phyloP scores from a whole-genome alignment of 1,284 basidiomycete genomes.

The Cystobasidium pallidum region DNA sequence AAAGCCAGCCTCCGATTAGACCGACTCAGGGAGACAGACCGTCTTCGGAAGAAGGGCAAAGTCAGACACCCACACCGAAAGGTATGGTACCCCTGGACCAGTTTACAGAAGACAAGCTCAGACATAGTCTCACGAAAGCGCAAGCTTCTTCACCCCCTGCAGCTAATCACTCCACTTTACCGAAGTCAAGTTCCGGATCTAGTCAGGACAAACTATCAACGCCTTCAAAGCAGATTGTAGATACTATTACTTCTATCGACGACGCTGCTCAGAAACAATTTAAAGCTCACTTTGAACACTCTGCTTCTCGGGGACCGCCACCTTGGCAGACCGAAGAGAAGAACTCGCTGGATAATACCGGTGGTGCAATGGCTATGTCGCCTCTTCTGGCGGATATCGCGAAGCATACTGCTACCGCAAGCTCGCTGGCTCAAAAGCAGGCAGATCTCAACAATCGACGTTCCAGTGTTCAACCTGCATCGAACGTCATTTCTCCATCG shows the following conservation, averaged over 20 bases:
- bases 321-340: conserved; percentile 25
- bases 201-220: not conserved
- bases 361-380: conserved; percentile 23
- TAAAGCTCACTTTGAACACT: conserved; percentile 7
- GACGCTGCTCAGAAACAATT: conserved; percentile 16
- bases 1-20: not conserved
- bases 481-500: not conserved
- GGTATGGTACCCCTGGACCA: not conserved
- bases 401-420: conserved; percentile 20
- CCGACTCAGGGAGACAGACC: not conserved
- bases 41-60: not conserved
- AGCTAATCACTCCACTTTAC: not conserved
- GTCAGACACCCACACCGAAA: not conserved
- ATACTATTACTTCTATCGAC: conserved; percentile 10
- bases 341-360: not conserved
- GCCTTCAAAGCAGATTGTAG: not conserved
- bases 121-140: not conserved
- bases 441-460: not conserved
- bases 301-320: not conserved
- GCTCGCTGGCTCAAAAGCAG: conserved; percentile 2
- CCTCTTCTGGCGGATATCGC: conserved; percentile 38
- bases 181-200: not conserved
- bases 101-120: not conserved
- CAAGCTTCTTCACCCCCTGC: not conserved
- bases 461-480: not conserved